These are phyloP conservation scores for Rhododendron mucronatum DNA, from an alignment of 148 eudicot species.

Conservation along the genomic window DNA sequence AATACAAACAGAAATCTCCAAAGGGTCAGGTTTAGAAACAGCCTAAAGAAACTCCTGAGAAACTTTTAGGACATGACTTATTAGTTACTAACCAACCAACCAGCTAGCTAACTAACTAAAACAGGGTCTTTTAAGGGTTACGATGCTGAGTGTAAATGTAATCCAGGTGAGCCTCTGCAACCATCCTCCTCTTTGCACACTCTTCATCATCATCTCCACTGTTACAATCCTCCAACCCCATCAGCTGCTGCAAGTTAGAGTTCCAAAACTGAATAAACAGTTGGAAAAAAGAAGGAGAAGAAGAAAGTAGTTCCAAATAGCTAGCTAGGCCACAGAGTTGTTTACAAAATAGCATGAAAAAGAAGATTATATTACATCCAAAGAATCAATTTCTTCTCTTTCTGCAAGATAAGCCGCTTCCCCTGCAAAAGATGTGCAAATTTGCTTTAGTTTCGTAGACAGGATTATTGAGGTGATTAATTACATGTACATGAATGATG, in stretches of 20 bases:
- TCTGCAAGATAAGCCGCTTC: slow-evolving; percentile 11
- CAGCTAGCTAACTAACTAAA: background rate
- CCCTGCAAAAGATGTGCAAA: slow-evolving; percentile 1
- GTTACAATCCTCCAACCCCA: slow-evolving; percentile 40
- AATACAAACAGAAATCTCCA: background rate
- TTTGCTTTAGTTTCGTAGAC: slow-evolving; percentile 6
- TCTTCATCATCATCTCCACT: slow-evolving; percentile 36
- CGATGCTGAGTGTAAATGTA: slow-evolving; percentile 48
- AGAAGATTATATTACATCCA: slow-evolving; percentile 36
- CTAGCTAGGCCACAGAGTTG: background rate
- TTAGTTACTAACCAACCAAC: background rate
- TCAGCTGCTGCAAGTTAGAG: slow-evolving; percentile 25
- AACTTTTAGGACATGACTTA: background rate
- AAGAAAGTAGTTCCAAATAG: background rate
- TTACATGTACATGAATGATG: background rate
- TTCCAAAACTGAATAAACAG: background rate
- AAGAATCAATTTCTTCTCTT: slow-evolving; percentile 16
- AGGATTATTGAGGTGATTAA: background rate
- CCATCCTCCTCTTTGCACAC: slow-evolving; percentile 39
- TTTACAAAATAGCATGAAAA: background rate
- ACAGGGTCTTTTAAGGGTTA: slow-evolving; percentile 16
- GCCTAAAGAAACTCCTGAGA: background rate
- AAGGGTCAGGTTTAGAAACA: background rate
- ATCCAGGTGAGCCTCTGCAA: slow-evolving; percentile 49
- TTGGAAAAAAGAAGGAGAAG: background rate